These are phyloP conservation scores for Fusarium lyarnte DNA, from an alignment of 2,329 filamentous ascomycete species.

Conservation along the genomic window DNA sequence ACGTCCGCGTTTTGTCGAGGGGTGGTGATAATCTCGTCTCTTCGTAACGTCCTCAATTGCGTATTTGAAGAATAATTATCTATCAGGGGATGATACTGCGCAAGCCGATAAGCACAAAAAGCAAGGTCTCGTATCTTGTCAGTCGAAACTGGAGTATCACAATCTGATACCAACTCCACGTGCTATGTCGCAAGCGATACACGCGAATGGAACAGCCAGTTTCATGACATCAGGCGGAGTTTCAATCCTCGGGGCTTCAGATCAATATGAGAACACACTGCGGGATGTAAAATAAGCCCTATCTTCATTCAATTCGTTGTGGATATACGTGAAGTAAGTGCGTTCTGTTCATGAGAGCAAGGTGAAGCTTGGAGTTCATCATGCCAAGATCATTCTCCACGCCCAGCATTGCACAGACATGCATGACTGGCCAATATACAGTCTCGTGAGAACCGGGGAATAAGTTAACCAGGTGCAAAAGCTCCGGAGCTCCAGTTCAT, in stretches of 20 bases:
- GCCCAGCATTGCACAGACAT: neutral
- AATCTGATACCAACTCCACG: neutral
- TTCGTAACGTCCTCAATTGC: neutral
- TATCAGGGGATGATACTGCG: neutral
- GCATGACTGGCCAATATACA: neutral
- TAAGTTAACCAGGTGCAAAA: constrained; percentile 1
- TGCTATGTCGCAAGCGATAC: neutral
- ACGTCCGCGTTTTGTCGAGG: neutral
- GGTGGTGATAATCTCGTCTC: neutral
- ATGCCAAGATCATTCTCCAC: constrained; percentile 24
- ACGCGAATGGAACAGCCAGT: neutral
- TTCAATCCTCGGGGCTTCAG: neutral
- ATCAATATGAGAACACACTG: neutral
- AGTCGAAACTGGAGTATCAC: neutral
- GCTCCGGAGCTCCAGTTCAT: neutral
- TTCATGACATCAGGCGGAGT: neutral
- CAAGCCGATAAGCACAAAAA: neutral
- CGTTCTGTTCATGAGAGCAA: neutral
- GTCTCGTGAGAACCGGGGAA: neutral
- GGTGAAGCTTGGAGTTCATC: neutral
- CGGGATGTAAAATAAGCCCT: neutral
- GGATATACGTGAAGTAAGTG: neutral
- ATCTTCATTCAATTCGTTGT: neutral
- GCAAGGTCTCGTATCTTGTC: neutral
- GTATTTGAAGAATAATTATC: neutral